phyloP scores from a whole-genome alignment of 2,329 filamentous ascomycete species.

The Parascedosporium putredinis region DNA sequence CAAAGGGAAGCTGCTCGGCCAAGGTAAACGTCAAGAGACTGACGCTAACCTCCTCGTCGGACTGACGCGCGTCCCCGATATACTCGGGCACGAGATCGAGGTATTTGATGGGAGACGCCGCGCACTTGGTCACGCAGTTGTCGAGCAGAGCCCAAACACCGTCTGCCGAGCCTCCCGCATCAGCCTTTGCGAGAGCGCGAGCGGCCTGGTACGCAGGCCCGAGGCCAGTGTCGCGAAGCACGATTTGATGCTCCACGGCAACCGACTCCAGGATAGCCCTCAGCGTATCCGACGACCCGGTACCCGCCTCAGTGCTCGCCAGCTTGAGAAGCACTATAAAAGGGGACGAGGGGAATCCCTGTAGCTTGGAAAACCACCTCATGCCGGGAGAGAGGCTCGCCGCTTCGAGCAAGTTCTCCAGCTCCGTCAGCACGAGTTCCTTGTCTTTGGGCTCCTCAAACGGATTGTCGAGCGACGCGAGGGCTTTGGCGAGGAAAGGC shows the following conservation, averaged over 20 bases:
- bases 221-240: slow-evolving; percentile 23
- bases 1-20: slow-evolving; percentile 68
- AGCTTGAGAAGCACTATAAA: slow-evolving; percentile 59
- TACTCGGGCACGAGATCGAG: slow-evolving; percentile 56
- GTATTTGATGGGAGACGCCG: slow-evolving; percentile 70
- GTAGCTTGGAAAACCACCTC: slow-evolving; percentile 77
- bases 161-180: slow-evolving; percentile 23
- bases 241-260: slow-evolving; percentile 55
- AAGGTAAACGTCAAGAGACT: slow-evolving; percentile 62
- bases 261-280: slow-evolving; percentile 48
- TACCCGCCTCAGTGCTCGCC: slow-evolving; percentile 16
- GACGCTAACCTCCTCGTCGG: slow-evolving; percentile 8
- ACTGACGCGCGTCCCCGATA: slow-evolving; percentile 18
- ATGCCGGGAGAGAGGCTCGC: slow-evolving; percentile 73
- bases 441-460: slow-evolving; percentile 37
- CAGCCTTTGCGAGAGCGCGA: slow-evolving; percentile 4
- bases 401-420: slow-evolving; percentile 73
- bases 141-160: slow-evolving; percentile 64
- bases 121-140: slow-evolving; percentile 68
- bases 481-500: slow-evolving; percentile 56
- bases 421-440: slow-evolving; percentile 56
- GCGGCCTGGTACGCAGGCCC: background rate
- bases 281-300: slow-evolving; percentile 30
- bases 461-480: slow-evolving; percentile 50
- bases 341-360: slow-evolving; percentile 53